Percentiles rank a stretch among this genome's conserved stretches.
Conservation (phyloP, 1,284 basidiomycete species). For the Volvariella surrecta region DNA sequence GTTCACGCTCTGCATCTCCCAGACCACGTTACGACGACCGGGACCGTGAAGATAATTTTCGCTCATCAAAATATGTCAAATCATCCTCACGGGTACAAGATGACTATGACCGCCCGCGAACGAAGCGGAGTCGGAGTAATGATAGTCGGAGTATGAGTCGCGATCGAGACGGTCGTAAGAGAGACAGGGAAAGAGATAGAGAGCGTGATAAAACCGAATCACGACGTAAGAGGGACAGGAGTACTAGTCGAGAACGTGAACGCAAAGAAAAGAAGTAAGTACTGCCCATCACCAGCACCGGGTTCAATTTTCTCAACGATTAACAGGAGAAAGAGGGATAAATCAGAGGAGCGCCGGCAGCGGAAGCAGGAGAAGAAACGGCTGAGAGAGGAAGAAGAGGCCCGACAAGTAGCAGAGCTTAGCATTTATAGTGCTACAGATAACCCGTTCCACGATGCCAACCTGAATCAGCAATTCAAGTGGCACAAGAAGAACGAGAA, state of each 20-base stretch:
- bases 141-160: conserved; percentile 11
- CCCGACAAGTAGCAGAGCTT: conserved; percentile 79
- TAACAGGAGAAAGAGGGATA: conserved; percentile 71
- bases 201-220: conserved; percentile 17
- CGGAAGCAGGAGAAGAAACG: conserved; percentile 79
- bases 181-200: conserved; percentile 27
- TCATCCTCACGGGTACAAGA: conserved; percentile 9
- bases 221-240: conserved; percentile 34
- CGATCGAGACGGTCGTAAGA: conserved; percentile 20
- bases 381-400: conserved; percentile 78
- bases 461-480: conserved; percentile 89
- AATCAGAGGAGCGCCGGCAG: conserved; percentile 66
- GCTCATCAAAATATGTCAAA: conserved; percentile 15
- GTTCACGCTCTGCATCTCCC: conserved; percentile 34
- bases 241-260: conserved; percentile 31
- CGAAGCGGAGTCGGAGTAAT: conserved; percentile 30
- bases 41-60: conserved; percentile 21
- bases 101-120: conserved; percentile 19
- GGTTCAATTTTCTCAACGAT: conserved; percentile 10
- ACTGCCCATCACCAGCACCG: neutral
- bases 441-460: conserved; percentile 97
- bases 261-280: conserved; percentile 58
- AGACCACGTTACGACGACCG: conserved; percentile 30
- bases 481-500: conserved; percentile 99
- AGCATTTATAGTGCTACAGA: conserved; percentile 91